Base-by-base conservation (phyloP, 179 eudicot species). In the Patellifolia procumbens region DNA sequence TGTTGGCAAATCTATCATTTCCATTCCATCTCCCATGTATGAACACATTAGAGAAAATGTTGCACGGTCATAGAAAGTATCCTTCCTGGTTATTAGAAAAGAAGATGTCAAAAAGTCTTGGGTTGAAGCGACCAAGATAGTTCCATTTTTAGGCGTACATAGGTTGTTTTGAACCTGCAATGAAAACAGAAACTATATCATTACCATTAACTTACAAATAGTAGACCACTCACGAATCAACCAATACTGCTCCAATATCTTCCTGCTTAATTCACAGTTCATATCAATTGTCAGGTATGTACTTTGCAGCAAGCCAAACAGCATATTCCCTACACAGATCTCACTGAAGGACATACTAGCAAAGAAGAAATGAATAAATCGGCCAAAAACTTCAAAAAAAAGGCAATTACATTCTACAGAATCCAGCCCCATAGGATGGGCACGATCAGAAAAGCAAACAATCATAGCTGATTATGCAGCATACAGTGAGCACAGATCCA, bases 71-170 rank as follows among this genome's bases (percentile, higher is more conserved):
- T 95, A 95, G 73, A 95, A 95, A 35, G 96, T 95, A 80, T 95
- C 99, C 84, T 90, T 95, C 82, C 98, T 89, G 78, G 99, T 93
- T 74, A 95, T 89, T 66, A 93, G 89, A 80, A 86, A 95, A 62
- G 99, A 93, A 22, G 97, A 90, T 4, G 99, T 95, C 80, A 95
- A 78, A 82, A 95, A 93, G 85, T 95, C 99, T 80, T 95, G 99
- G 22, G 99, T 95, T 5, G 99, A 93, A 62, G 99, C 99, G 62
- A 95, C 99, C 87, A 95, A 90, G 84, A 95, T 89, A 76, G 91
- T 87, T 73, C 99, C 99, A 81, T 90, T 95, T 79, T 95, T 95
- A 13, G 99, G 99, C 43, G 99, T 95, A 79, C 99, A 95, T 67
- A 95, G 82, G 83, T 95, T 95, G 86, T 95, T 95, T 86, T 95